phyloP scores from a whole-genome alignment of 2,329 filamentous ascomycete genomes.

The Pseudogymnoascus sp. region DNA sequence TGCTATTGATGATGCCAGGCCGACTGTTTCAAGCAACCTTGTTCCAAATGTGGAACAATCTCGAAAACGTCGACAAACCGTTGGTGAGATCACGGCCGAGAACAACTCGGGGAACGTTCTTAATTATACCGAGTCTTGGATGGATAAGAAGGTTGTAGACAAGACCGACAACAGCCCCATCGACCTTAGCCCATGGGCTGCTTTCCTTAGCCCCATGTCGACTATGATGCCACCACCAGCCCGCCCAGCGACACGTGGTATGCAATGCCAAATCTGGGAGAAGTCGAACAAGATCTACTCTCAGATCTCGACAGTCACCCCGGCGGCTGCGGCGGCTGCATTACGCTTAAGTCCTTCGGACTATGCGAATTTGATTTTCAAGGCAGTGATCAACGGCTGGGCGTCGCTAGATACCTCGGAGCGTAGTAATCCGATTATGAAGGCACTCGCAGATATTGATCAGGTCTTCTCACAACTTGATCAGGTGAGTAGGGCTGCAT shows the following conservation, averaged over 20 bases:
- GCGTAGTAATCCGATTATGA: slow-evolving; percentile 15
- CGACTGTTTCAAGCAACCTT: neutral
- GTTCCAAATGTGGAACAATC: neutral
- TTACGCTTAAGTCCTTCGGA: neutral
- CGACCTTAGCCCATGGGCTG: neutral
- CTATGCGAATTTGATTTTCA: slow-evolving; percentile 3
- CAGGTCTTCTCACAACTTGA: slow-evolving; percentile 18
- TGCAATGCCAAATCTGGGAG: slow-evolving; percentile 13
- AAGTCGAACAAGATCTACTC: slow-evolving; percentile 17
- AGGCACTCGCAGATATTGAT: slow-evolving; percentile 17
- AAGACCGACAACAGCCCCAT: neutral
- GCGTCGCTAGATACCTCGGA: slow-evolving; percentile 13
- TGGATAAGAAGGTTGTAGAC: neutral
- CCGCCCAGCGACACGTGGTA: neutral
- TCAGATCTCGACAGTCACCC: neutral
- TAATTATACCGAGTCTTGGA: neutral
- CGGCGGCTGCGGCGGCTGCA: neutral
- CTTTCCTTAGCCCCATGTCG: neutral
- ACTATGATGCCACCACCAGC: neutral
- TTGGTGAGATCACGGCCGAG: neutral
- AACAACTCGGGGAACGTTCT: neutral
- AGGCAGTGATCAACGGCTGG: slow-evolving; percentile 2
- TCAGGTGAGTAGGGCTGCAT: slow-evolving; percentile 17
- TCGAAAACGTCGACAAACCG: neutral
- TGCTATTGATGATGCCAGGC: neutral